phyloP scores from a whole-genome alignment of 1,284 basidiomycete genomes.

The Microbotryum lychnidis-dioicae region DNA sequence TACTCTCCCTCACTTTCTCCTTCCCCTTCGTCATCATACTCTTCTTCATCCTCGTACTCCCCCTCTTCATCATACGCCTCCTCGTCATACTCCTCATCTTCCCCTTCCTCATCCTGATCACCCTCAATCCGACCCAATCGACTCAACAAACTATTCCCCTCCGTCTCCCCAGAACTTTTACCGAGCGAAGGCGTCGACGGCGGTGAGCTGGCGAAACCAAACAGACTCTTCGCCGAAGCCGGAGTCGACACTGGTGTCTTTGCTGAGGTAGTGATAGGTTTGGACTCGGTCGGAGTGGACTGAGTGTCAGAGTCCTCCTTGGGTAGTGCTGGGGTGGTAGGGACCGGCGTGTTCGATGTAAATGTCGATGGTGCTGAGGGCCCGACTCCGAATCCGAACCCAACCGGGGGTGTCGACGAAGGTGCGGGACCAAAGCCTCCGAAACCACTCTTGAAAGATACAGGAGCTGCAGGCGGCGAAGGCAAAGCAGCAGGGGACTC shows the following conservation, averaged over 20 bases:
- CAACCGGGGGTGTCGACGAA: not conserved
- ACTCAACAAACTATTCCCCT: constrained; percentile 5
- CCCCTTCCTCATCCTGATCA: constrained; percentile 3
- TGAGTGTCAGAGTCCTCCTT: not conserved
- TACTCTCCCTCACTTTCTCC: not conserved
- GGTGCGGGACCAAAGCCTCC: constrained; percentile 1
- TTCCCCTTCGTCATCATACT: not conserved
- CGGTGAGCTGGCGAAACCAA: constrained; percentile 27
- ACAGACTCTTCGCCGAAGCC: constrained; percentile 22
- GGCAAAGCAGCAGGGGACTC: not conserved
- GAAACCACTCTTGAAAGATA: not conserved
- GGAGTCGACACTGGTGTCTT: not conserved
- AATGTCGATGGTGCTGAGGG: not conserved
- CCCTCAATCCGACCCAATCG: constrained; percentile 2
- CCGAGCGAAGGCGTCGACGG: not conserved
- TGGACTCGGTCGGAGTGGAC: not conserved
- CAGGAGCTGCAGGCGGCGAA: not conserved
- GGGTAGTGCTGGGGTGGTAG: not conserved
- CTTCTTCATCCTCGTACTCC: constrained; percentile 2
- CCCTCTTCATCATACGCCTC: constrained; percentile 3
- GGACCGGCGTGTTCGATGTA: not conserved
- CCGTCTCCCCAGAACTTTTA: not conserved
- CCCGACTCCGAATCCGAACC: constrained; percentile 1
- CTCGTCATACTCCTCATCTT: constrained; percentile 5
- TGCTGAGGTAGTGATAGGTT: not conserved